phyloP scores from a whole-genome alignment of 129 eudicot genomes.

The Escallonia herrerae region DNA sequence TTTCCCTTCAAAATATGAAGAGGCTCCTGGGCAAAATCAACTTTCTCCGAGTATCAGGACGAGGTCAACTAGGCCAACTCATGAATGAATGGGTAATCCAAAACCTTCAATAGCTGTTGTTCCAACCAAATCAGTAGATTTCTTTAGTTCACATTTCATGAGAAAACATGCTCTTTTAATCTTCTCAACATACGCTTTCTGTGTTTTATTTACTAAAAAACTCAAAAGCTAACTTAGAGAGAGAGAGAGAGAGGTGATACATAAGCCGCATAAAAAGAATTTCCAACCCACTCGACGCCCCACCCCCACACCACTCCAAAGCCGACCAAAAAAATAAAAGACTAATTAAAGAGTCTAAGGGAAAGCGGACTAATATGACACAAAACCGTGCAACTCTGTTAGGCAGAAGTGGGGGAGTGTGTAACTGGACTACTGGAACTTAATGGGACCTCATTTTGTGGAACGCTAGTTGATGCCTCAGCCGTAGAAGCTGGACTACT shows the following conservation, averaged over 20 bases:
- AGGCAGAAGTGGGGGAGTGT: conserved; percentile 12
- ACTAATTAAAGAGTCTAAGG: neutral
- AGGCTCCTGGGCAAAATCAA: too few species aligned
- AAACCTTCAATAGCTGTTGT: too few species aligned
- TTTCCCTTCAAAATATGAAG: too few species aligned
- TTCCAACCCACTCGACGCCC: neutral
- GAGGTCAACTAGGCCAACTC: too few species aligned
- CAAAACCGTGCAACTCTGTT: neutral
- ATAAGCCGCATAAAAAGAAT: neutral
- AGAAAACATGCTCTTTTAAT: too few species aligned
- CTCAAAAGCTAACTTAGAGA: conserved; percentile 2
- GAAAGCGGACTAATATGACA: neutral
- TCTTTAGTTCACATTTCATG: too few species aligned
- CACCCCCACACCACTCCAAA: neutral
- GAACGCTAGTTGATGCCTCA: conserved; percentile 1
- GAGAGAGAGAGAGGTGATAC: too few species aligned
- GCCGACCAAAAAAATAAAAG: neutral
- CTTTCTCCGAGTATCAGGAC: too few species aligned
- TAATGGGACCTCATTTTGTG: conserved; percentile 8
- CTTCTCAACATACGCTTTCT: too few species aligned
- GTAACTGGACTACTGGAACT: conserved; percentile 12
- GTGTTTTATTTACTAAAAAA: neutral
- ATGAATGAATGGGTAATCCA: too few species aligned
- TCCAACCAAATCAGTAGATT: too few species aligned
- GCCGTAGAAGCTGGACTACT: conserved; percentile 13